phyloP scores from a whole-genome alignment of 163 green algal species.

The Scenedesmus sp. region DNA sequence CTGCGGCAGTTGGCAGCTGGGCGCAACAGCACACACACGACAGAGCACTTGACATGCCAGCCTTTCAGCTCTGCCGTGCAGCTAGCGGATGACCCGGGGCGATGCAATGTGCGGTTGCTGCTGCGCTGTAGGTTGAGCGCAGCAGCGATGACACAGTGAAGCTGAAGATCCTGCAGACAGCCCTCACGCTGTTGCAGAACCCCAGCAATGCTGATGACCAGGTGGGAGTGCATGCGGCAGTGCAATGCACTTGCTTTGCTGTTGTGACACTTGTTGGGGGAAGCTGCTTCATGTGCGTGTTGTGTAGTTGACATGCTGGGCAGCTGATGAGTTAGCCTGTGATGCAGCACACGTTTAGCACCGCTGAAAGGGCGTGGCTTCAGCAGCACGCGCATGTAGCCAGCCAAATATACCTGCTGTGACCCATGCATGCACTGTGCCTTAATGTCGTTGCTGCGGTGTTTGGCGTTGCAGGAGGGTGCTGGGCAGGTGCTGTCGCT shows the following conservation, averaged over 20 bases:
- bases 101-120: neutral
- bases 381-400: neutral
- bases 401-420: neutral
- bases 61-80: neutral
- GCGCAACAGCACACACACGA: neutral
- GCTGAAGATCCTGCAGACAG: slow-evolving; percentile 89
- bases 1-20: neutral
- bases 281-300: neutral
- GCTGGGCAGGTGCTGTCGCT: slow-evolving; percentile 52
- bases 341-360: neutral
- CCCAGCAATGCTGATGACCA: slow-evolving; percentile 45
- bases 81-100: too few relatives aligned
- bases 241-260: neutral
- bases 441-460: neutral
- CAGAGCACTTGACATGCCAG: neutral
- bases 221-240: neutral
- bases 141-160: slow-evolving; percentile 84
- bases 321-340: too few relatives aligned
- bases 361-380: too few relatives aligned
- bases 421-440: neutral
- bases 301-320: too few relatives aligned
- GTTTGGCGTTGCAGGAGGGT: slow-evolving; percentile 19
- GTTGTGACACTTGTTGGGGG: neutral
- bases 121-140: slow-evolving; percentile 70
- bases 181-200: slow-evolving; percentile 86